phyloP scores from a whole-genome alignment of 1,284 basidiomycete species.

The Ustanciosporium gigantosporum region DNA sequence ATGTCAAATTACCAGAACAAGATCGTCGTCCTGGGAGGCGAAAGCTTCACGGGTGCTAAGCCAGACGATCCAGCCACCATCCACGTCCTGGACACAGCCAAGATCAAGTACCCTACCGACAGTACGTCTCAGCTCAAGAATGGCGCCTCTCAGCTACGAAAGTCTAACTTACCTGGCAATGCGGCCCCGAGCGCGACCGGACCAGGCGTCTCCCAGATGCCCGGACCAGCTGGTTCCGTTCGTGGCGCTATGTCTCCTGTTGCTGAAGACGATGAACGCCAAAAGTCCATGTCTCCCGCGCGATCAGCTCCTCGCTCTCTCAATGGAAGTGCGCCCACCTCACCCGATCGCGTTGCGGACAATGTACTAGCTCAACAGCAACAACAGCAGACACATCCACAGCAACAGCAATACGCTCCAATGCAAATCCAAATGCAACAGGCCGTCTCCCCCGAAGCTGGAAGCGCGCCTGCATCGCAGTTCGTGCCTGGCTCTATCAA shows the following conservation, averaged over 20 bases:
- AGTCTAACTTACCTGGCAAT: slow-evolving; percentile 18
- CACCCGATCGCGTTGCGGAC: slow-evolving; percentile 10
- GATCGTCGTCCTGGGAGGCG: slow-evolving; percentile 91
- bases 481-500: too few species aligned
- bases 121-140: slow-evolving; percentile 32
- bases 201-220: slow-evolving; percentile 13
- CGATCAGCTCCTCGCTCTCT: slow-evolving; percentile 5
- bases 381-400: slow-evolving; percentile 4
- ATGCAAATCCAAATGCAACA: slow-evolving; percentile 4
- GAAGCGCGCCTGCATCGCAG: too few species aligned
- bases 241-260: slow-evolving; percentile 37
- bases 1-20: slow-evolving; percentile 87
- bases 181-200: slow-evolving; percentile 2
- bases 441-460: neutral
- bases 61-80: slow-evolving; percentile 80
- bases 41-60: slow-evolving; percentile 73
- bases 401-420: neutral
- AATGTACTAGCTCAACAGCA: slow-evolving; percentile 12
- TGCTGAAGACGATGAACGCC: slow-evolving; percentile 24
- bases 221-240: slow-evolving; percentile 10
- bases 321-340: slow-evolving; percentile 7
- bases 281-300: slow-evolving; percentile 32
- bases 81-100: slow-evolving; percentile 68
- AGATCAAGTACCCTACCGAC: slow-evolving; percentile 61
- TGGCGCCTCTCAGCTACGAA: slow-evolving; percentile 10